Evolutionary conservation across 2,329 filamentous ascomycete genomes (phyloP).

Genomic region (Amphichorda felina): DNA sequence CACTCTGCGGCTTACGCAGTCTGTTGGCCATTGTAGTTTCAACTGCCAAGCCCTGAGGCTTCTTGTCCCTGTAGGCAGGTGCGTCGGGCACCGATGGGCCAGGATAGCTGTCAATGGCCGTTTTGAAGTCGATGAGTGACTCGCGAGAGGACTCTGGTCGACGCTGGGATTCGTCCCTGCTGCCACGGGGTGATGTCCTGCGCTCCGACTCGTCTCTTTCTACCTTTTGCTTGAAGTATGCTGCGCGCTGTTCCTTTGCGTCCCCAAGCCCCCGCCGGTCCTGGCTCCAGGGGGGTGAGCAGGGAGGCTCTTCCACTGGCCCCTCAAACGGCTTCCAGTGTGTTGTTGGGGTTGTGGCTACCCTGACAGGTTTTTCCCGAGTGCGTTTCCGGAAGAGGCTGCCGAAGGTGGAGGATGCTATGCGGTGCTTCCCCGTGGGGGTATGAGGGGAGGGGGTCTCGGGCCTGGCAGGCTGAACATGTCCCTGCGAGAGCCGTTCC

Average conservation of each 20-base stretch:
- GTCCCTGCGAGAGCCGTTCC: constrained; percentile 1
- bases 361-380: background rate
- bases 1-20: constrained; percentile 1
- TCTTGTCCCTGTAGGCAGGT: background rate
- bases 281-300: background rate
- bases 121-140: background rate
- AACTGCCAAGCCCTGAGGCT: background rate
- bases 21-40: background rate
- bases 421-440: background rate
- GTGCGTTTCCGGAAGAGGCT: background rate
- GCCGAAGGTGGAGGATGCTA: background rate
- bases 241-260: background rate
- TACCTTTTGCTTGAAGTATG: background rate
- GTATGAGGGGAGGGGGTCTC: background rate
- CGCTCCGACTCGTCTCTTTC: background rate
- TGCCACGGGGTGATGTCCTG: background rate
- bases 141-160: background rate
- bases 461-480: background rate
- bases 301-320: background rate
- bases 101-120: background rate
- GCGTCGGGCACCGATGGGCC: background rate
- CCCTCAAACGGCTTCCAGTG: background rate
- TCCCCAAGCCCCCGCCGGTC: background rate
- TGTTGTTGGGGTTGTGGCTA: background rate
- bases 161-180: background rate